phyloP scores from a whole-genome alignment of 257 asterid genomes.

The Lavandula angustifolia region DNA sequence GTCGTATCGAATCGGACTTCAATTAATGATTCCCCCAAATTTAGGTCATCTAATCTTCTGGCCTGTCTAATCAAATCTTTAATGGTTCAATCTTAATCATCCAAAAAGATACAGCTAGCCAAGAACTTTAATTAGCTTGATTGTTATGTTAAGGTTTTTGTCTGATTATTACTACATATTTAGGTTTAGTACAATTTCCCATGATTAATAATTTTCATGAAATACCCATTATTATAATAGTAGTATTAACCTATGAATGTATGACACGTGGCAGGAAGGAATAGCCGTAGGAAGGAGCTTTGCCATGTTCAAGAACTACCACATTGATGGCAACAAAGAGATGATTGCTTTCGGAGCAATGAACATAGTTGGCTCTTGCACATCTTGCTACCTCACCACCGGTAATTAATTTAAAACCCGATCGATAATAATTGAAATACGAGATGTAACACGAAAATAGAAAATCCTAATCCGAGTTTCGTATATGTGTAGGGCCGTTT shows the following conservation, averaged over 20 bases:
- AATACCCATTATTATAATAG: too few species aligned
- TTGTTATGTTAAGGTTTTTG: too few species aligned
- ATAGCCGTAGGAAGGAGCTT: conserved; percentile 97
- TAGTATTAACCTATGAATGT: too few species aligned
- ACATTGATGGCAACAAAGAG: conserved; percentile 96
- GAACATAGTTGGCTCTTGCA: conserved; percentile 92
- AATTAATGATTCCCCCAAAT: too few species aligned
- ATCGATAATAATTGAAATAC: neutral
- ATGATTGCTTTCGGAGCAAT: conserved; percentile 94
- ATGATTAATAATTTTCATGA: too few species aligned
- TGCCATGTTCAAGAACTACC: conserved; percentile 88
- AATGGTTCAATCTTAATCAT: too few species aligned
- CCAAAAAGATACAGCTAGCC: too few species aligned
- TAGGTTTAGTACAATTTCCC: neutral
- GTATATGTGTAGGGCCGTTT: conserved; percentile 61
- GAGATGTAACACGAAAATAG: conserved; percentile 14
- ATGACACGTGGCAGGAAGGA: conserved; percentile 65
- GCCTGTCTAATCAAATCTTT: too few species aligned
- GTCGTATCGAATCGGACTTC: too few species aligned
- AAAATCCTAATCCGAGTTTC: neutral
- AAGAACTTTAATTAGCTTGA: too few species aligned
- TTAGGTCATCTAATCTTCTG: too few species aligned
- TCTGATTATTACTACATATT: too few species aligned
- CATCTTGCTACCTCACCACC: conserved; percentile 89
- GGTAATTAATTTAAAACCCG: conserved; percentile 42